Base-by-base conservation (phyloP, 2,329 filamentous ascomycete species). In the Zalaria obscura region DNA sequence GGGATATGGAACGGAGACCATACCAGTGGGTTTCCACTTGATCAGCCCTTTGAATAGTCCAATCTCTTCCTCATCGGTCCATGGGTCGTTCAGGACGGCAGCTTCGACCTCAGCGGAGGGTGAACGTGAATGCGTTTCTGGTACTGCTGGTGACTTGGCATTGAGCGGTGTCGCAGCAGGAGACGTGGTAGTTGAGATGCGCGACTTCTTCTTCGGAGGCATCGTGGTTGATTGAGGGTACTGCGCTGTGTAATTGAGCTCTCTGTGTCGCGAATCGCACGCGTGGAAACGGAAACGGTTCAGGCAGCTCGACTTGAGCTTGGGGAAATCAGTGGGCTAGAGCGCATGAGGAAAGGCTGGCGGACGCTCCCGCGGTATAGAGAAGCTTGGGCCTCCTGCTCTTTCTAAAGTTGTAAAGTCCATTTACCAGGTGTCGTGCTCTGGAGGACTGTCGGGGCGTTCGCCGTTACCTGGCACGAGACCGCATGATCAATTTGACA, bases 1-100 rank as follows among this genome's bases (percentile, higher is more conserved):
- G 29, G n/a, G 29, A 32, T 32, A 42, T 18, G 5, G 25, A 3
- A 28, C 50, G 29, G 29, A 32, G 29, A 7, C 7, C 40, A 31
- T 57, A 85, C 87, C 89, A 34, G 89, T 89, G n/a, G 91, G 91
- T 59, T 98, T 98, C 82, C 84, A 94, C 56, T 80, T 75, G 49
- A 96, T 88, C 50, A 96, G 81, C 40, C 80, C 86, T 58, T 95
- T 95, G 65, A 94, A 86, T 1, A 98, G 71, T 34, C 86, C 88
- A 1, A 85, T 87, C 50, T 93, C 82, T 61, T 98, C 91, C 55
- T 95, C 89, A 54, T 94, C 88, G 3, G 87, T 95, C 91, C 91
- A 98, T 26, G 80, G 75, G 49, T 89, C 84, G 43, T 76, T 74
- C 38, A 75, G 60, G 3, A 69, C 55, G 46, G 77, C 65, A 5